Evolutionary conservation across 768 basidiomycete species (phyloP).

Genomic region (Lactarius quietus): DNA sequence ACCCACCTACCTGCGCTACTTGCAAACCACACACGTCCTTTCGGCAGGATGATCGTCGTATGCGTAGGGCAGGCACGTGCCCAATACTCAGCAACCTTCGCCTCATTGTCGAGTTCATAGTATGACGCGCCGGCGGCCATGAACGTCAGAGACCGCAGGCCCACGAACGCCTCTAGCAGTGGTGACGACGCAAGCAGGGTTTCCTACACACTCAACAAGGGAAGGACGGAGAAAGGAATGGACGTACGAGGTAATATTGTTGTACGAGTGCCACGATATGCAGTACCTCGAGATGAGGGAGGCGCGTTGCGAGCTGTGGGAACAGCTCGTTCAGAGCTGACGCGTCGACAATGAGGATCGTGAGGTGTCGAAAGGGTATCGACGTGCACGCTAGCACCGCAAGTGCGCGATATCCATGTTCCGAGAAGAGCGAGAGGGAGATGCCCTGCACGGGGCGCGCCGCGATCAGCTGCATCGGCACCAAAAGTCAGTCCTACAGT

Average conservation of each 20-base stretch:
- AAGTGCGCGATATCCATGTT: conserved; percentile 40
- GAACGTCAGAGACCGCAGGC: conserved; percentile 51
- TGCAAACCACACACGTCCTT: conserved; percentile 57
- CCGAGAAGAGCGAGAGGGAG: conserved; percentile 50
- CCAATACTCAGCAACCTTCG: conserved; percentile 50
- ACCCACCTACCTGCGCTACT: conserved; percentile 24
- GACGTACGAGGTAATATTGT: conserved; percentile 45
- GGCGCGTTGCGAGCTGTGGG: conserved; percentile 43
- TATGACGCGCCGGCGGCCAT: conserved; percentile 42
- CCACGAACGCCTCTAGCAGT: conserved; percentile 39
- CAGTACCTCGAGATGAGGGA: conserved; percentile 53
- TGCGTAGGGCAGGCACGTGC: conserved; percentile 54
- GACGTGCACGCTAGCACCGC: conserved; percentile 42
- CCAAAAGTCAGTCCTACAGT: no score
- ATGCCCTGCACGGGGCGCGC: conserved; percentile 49
- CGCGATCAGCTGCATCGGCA: no score
- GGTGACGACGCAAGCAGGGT: conserved; percentile 41
- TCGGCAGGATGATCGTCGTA: conserved; percentile 58
- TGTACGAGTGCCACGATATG: conserved; percentile 56
- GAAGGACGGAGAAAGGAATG: background rate
- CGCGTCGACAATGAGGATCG: conserved; percentile 56
- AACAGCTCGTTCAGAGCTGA: conserved; percentile 40
- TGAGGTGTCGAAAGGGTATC: conserved; percentile 45
- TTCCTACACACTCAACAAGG: conserved; percentile 33
- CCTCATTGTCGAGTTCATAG: conserved; percentile 39